Evolutionary conservation across 192 early-diverging fungal species (phyloP).

Genomic region (Ambispora gerdemannii): DNA sequence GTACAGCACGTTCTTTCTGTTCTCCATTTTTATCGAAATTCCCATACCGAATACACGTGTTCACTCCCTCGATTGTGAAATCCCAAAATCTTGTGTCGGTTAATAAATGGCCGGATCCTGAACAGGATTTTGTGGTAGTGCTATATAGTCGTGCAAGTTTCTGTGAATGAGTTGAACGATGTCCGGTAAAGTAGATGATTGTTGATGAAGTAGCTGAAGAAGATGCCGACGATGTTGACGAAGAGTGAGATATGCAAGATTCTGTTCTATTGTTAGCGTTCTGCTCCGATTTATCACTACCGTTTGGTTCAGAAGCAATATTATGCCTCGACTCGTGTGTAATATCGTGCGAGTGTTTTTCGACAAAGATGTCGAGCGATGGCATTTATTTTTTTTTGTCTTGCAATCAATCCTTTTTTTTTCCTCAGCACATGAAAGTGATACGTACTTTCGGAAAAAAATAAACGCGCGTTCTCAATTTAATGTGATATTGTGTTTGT

Average conservation of each 20-base stretch:
- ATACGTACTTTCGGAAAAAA: not conserved
- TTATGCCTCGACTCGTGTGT: not conserved
- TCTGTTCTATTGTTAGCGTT: too few species aligned
- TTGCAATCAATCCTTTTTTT: not conserved
- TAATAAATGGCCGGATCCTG: not conserved
- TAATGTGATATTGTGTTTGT: not conserved
- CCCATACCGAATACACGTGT: not conserved
- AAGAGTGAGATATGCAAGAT: too few species aligned
- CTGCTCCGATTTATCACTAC: too few species aligned
- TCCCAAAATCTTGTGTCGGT: conserved; percentile 4
- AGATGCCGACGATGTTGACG: not conserved
- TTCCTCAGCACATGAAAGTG: not conserved
- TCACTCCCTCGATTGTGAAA: not conserved
- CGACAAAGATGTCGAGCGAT: not conserved
- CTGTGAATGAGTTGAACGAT: not conserved
- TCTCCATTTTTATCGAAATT: not conserved
- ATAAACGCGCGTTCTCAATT: not conserved
- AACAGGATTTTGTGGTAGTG: not conserved
- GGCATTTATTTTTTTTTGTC: not conserved
- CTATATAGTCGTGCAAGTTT: not conserved
- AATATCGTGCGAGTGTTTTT: not conserved
- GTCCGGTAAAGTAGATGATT: not conserved
- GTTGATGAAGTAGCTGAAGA: too few species aligned
- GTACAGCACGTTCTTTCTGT: not conserved
- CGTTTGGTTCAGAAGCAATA: not conserved